phyloP scores from a whole-genome alignment of 2,329 filamentous ascomycete species.

The Diaporthe citriasiana region DNA sequence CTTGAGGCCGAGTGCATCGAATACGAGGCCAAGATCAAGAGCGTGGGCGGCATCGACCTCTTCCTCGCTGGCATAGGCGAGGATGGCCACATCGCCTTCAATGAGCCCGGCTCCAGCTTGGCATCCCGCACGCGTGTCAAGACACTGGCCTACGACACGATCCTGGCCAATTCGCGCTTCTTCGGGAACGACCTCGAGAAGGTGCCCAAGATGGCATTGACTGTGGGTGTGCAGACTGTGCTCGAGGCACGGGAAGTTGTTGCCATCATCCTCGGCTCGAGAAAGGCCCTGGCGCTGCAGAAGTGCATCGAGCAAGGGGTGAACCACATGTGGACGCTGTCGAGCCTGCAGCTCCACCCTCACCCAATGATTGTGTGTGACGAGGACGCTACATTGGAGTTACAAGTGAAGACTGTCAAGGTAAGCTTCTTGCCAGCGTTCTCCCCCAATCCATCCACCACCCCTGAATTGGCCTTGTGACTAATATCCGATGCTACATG shows the following conservation, averaged over 20 bases:
- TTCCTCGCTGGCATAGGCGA: conserved; percentile 84
- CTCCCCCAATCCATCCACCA: background rate
- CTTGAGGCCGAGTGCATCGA: conserved; percentile 78
- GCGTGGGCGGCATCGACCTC: conserved; percentile 79
- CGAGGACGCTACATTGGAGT: conserved; percentile 76
- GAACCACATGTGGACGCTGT: conserved; percentile 87
- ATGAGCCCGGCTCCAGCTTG: conserved; percentile 82
- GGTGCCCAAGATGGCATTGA: conserved; percentile 80
- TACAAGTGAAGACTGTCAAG: conserved; percentile 76
- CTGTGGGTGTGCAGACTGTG: conserved; percentile 69
- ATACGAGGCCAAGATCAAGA: conserved; percentile 79
- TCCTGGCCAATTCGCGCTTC: conserved; percentile 81
- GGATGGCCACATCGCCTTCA: conserved; percentile 86
- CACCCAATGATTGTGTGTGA: conserved; percentile 82
- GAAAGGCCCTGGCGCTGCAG: conserved; percentile 80
- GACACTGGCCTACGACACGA: conserved; percentile 83
- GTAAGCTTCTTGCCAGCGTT: conserved; percentile 44
- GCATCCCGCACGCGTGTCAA: conserved; percentile 80
- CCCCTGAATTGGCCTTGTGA: background rate
- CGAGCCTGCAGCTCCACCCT: conserved; percentile 78
- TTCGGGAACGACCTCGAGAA: conserved; percentile 75
- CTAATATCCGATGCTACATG: background rate
- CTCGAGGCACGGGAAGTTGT: conserved; percentile 81
- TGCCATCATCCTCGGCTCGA: conserved; percentile 79
- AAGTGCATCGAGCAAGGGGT: conserved; percentile 81